Evolutionary conservation across 129 eudicot species (phyloP), one percentile per base, ranked within the genome.

Genomic region (Daucus carota): DNA sequence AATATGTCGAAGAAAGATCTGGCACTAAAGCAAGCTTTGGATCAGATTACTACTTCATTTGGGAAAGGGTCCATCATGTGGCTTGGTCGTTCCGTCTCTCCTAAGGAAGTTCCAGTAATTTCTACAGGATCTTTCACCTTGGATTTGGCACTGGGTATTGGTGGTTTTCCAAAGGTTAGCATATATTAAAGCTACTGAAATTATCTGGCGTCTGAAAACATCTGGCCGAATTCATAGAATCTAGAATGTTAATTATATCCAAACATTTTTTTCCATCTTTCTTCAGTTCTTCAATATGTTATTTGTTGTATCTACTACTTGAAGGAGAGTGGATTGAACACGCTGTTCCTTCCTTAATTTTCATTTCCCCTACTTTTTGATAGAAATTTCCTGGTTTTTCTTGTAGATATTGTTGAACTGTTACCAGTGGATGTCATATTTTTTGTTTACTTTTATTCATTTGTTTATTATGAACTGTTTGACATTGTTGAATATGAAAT

Each of bases 31-130:
- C 96, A 83, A 78, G 99, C 99, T 40, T 43, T 95, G 32, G 99
- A 95, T 80, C 99, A 95, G 81, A 95, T 95, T 75, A 86, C 87
- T 22, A 47, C 92, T 8, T 80, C 99, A 73, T 93, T 89, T 82
- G 99, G 99, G 74, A 89, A 91, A 81, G 99, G 94, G 36, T 86
- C 99, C 31, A 95, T 95, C 60, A 91, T 91, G 97, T 95, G 96
- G 90, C 96, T 95, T 78, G 99, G 99, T 76, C 92, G 94, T 59
- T 81, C 86, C 26, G 85, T 69, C 40, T 76, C 86, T 38, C 84
- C 84, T 13, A 85, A 78, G 78, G 82, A 88, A 65, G 91, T 85
- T 43, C 97, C 97, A 0, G 99, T 95, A 72, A 86, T 95, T 71
- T 95, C 97, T 46, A 89, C 97, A 3, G 97, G 99, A 75, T 95